Percentiles rank a stretch among this genome's conserved stretches.
Evolutionary conservation across 148 eudicot species (phyloP).

Genomic region (Polygonum aviculare): DNA sequence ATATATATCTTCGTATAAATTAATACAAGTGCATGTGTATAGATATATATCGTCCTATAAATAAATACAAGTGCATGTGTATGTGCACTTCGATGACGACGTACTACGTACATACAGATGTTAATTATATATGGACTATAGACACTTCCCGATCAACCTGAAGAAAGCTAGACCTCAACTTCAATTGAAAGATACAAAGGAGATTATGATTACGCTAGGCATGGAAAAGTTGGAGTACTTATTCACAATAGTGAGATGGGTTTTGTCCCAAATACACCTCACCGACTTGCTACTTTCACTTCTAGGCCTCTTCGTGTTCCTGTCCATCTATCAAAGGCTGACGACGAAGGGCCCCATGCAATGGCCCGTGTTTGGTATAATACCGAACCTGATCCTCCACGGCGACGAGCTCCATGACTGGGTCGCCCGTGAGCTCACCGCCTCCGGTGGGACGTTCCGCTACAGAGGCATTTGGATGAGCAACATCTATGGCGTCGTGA

Average conservation of each 20-base stretch:
- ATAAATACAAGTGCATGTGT: too few species aligned
- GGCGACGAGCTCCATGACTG: slow-evolving; percentile 28
- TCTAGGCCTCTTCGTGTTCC: slow-evolving; percentile 24
- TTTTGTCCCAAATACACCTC: slow-evolving; percentile 20
- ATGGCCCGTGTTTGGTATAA: slow-evolving; percentile 43
- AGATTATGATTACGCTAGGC: too few species aligned
- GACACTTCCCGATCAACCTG: too few species aligned
- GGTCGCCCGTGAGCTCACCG: slow-evolving; percentile 25
- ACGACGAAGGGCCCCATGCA: slow-evolving; percentile 43
- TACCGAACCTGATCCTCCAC: slow-evolving; percentile 28
- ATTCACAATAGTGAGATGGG: slow-evolving; percentile 9
- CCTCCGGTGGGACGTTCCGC: slow-evolving; percentile 25
- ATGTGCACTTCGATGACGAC: too few species aligned
- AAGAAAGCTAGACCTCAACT: too few species aligned
- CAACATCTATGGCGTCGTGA: slow-evolving; percentile 24
- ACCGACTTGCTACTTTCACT: slow-evolving; percentile 30
- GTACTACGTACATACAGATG: too few species aligned
- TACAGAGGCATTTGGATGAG: slow-evolving; percentile 22
- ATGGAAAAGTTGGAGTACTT: not conserved
- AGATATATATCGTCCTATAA: too few species aligned
- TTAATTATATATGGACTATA: too few species aligned
- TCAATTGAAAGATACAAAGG: too few species aligned
- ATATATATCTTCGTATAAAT: too few species aligned
- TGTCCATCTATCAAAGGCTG: slow-evolving; percentile 31
- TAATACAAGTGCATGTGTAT: too few species aligned